Conservation (phyloP, 1,284 basidiomycete species). For the Puccinia coronata region DNA sequence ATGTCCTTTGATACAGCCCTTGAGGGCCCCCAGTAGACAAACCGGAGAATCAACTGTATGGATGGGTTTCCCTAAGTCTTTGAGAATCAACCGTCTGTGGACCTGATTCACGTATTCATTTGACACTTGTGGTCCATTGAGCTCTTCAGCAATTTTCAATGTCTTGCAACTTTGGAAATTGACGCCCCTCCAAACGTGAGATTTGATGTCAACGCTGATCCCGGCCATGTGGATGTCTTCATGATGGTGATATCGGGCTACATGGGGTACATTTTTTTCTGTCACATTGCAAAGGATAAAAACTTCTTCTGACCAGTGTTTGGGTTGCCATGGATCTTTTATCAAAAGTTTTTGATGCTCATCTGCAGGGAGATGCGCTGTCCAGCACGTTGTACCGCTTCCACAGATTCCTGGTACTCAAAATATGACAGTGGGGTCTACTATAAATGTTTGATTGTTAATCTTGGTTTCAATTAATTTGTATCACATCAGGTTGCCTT, state of each 20-base stretch:
- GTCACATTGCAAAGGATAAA: not conserved
- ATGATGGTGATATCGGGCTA: not conserved
- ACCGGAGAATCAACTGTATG: not conserved
- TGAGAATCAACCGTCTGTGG: slow-evolving; percentile 7
- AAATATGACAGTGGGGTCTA: not conserved
- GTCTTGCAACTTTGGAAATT: not conserved
- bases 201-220: not conserved
- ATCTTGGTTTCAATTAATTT: not conserved
- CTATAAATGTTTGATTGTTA: not conserved
- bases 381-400: not conserved
- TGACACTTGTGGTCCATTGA: not conserved
- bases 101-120: not conserved
- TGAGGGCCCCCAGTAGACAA: not conserved
- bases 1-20: not conserved
- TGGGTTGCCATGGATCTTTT: not conserved
- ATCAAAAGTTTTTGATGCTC: not conserved
- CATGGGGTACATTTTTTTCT: not conserved
- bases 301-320: not conserved
- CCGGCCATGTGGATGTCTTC: not conserved
- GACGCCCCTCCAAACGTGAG: not conserved
- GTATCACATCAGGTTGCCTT: not conserved
- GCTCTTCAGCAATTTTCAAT: not conserved
- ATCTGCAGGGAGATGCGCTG: not conserved
- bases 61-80: not conserved
- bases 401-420: not conserved